Evolutionary conservation across 306 rosid genomes (phyloP), one percentile per base, ranked within the genome.

Genomic region (Amphicarpaea edgeworthii): DNA sequence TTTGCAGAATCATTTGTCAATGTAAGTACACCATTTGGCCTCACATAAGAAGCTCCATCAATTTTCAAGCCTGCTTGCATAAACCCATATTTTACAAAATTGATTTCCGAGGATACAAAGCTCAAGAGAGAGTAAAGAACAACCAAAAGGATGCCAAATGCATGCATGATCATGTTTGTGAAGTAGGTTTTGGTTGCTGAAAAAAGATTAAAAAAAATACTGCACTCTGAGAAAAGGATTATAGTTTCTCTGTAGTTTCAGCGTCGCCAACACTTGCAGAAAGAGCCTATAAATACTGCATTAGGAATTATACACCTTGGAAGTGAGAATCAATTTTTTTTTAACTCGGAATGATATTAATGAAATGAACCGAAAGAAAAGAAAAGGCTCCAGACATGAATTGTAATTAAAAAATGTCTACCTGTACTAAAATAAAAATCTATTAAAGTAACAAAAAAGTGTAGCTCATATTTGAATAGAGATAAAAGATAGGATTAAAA

Each of bases 1-100:
- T 41, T 82, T 12, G 82, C 21, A 6, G 79, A 55, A 62, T 62
- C 67, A 37, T 57, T 67, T 49, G 72, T 77, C 16, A 72, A 6
- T 45, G 70, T 64, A 26, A 59, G 68, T 73, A 68, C 59, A 47
- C 80, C 86, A 49, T 73, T 70, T 0, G 83, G 32, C 59, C 72
- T 78, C 38, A 77, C 14, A 49, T 12, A 24, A 21, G 71, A 57
- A 67, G 42, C 67, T 7, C 83, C 69, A 38, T 77, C 72, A 41
- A 72, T 57, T 57, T 41, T 73, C 45, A 82, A 55, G 30, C 55
- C 81, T 24, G 70, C 59, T 47, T n/a, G 34, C 9, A 0, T 60
- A 60, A 78, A 79, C 1, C 78, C 81, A 51, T 74, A 43, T 53
- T 19, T 17, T 12, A 74, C 59, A 53, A 73, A 74, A 16, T 62